phyloP scores from a whole-genome alignment of 2,329 filamentous ascomycete species.

The Arthrobotrys sinensis region DNA sequence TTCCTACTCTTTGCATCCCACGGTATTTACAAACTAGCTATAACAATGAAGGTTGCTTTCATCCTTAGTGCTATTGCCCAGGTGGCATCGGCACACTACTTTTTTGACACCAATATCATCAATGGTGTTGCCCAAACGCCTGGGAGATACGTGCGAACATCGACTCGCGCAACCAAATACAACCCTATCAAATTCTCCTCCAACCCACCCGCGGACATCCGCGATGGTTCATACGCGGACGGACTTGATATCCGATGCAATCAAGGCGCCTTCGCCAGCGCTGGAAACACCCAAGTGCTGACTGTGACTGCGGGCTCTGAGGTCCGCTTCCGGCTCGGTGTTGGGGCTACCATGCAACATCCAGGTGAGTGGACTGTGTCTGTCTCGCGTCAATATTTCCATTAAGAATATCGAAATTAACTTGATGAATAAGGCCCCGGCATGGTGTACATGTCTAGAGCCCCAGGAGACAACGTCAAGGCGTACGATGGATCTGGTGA shows the following conservation, averaged over 20 bases:
- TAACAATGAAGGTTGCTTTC: slow-evolving; percentile 62
- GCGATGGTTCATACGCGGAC: slow-evolving; percentile 62
- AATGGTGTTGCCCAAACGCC: slow-evolving; percentile 61
- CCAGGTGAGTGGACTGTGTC: slow-evolving; percentile 6
- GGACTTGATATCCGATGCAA: slow-evolving; percentile 65
- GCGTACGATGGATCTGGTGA: slow-evolving; percentile 68
- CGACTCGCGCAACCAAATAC: slow-evolving; percentile 63
- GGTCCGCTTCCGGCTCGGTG: slow-evolving; percentile 22
- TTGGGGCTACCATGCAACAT: slow-evolving; percentile 40
- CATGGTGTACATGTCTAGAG: slow-evolving; percentile 68
- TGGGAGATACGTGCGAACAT: slow-evolving; percentile 64
- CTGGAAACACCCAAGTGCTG: slow-evolving; percentile 21
- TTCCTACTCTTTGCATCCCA: background rate
- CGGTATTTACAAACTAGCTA: background rate
- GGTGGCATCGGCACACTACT: slow-evolving; percentile 65
- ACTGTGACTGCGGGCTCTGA: slow-evolving; percentile 30
- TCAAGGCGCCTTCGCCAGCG: slow-evolving; percentile 64
- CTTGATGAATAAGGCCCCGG: background rate
- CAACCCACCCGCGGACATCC: slow-evolving; percentile 63
- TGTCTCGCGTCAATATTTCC: background rate
- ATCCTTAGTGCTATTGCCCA: slow-evolving; percentile 61
- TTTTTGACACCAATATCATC: slow-evolving; percentile 64
- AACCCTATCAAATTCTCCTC: slow-evolving; percentile 65
- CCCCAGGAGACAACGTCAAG: slow-evolving; percentile 66
- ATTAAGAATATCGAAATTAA: background rate